Evolutionary conservation across 805 yeast genomes (phyloP).

Genomic region (Kazachstania martiniae): DNA sequence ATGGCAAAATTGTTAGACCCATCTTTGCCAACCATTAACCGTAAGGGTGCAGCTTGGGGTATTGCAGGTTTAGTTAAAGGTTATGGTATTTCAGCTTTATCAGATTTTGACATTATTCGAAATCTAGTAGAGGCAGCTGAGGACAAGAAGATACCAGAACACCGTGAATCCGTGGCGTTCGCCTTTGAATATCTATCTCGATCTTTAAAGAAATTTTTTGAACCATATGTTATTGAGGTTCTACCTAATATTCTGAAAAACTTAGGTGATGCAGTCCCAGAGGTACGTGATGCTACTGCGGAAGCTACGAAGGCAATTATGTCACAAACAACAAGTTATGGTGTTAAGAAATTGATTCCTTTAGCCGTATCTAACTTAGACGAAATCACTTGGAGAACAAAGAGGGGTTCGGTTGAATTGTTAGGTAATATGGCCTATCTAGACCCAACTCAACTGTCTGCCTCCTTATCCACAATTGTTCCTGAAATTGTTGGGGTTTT

Average conservation of each 20-base stretch:
- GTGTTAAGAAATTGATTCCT: constrained; percentile 86
- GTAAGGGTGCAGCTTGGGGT: constrained; percentile 95
- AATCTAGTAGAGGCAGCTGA: constrained; percentile 74
- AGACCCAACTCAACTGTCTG: constrained; percentile 87
- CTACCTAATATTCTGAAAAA: constrained; percentile 71
- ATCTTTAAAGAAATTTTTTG: constrained; percentile 67
- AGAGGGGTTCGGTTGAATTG: constrained; percentile 91
- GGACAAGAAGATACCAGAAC: constrained; percentile 61
- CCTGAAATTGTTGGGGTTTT: constrained; percentile 95
- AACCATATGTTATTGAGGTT: constrained; percentile 87
- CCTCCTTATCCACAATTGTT: constrained; percentile 79
- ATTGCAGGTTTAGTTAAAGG: constrained; percentile 91
- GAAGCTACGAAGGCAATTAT: constrained; percentile 79
- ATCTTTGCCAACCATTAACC: constrained; percentile 32
- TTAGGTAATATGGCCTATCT: constrained; percentile 97
- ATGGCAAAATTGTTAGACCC: constrained; percentile 48
- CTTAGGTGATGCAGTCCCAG: constrained; percentile 75
- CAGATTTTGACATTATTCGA: constrained; percentile 68
- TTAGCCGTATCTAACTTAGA: constrained; percentile 77
- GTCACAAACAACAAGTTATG: constrained; percentile 85
- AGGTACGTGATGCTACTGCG: constrained; percentile 84
- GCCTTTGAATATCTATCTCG: constrained; percentile 78
- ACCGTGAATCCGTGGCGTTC: constrained; percentile 81
- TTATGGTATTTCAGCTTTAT: constrained; percentile 66
- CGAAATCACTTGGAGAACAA: constrained; percentile 90